Evolutionary conservation across 306 rosid genomes (phyloP).

Genomic region (cucumber (Cucumis sativus)): DNA sequence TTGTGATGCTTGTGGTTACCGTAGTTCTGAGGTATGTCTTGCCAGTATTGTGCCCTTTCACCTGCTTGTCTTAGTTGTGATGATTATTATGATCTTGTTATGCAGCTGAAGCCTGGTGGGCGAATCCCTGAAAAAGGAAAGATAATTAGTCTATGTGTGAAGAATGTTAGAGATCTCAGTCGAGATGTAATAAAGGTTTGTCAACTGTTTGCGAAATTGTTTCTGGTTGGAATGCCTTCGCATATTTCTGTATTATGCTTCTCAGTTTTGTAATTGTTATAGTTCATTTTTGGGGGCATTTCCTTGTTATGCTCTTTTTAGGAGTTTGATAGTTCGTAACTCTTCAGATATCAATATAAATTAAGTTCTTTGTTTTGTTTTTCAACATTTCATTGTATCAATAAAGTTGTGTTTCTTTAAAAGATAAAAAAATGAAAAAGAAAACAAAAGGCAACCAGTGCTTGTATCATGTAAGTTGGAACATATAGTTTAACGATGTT

Average conservation of each 20-base stretch:
- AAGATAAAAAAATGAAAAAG: background rate
- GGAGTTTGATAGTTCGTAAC: background rate
- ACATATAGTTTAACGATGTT: constrained; percentile 4
- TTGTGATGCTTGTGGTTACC: constrained; percentile 91
- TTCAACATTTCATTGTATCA: background rate
- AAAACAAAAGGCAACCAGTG: background rate
- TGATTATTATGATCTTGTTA: constrained; percentile 11
- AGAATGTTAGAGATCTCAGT: constrained; percentile 55
- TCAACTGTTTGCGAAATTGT: background rate
- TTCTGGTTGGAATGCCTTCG: background rate
- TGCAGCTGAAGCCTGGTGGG: constrained; percentile 95
- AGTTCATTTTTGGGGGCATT: background rate
- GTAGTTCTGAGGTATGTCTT: constrained; percentile 84
- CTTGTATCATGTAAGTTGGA: constrained; percentile 5
- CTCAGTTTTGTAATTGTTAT: background rate
- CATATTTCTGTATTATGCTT: background rate
- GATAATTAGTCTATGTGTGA: constrained; percentile 46
- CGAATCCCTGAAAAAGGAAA: constrained; percentile 78
- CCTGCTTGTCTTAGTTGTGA: constrained; percentile 4
- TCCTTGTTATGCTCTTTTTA: background rate
- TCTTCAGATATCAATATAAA: background rate
- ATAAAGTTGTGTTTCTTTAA: background rate
- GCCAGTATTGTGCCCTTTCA: background rate
- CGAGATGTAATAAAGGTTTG: constrained; percentile 95
- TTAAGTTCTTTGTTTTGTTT: background rate